Evolutionary conservation across 768 basidiomycete genomes (phyloP).

Genomic region (Psilocybe azurescens): DNA sequence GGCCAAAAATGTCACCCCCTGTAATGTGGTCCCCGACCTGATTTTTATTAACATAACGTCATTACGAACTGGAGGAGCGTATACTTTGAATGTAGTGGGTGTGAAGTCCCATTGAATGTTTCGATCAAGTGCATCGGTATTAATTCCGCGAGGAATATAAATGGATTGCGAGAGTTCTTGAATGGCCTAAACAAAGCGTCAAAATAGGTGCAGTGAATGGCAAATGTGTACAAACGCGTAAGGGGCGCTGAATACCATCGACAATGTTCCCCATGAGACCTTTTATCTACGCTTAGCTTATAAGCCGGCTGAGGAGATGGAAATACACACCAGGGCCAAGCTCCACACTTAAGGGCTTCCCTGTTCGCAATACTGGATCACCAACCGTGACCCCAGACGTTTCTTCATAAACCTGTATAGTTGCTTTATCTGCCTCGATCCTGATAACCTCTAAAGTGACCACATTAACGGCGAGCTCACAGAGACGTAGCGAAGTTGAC

Average conservation of each 20-base stretch:
- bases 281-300: slow-evolving; percentile 31
- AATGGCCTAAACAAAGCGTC: slow-evolving; percentile 61
- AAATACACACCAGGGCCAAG: slow-evolving; percentile 82
- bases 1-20: slow-evolving; percentile 95
- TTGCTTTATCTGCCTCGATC: slow-evolving; percentile 97
- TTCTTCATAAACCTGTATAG: slow-evolving; percentile 99
- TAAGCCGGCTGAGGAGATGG: slow-evolving; percentile 22
- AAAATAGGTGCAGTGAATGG: slow-evolving; percentile 13
- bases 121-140: slow-evolving; percentile 93
- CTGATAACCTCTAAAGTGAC: slow-evolving; percentile 88
- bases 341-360: slow-evolving; percentile 97
- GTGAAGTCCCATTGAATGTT: slow-evolving; percentile 94
- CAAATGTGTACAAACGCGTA: slow-evolving; percentile 61
- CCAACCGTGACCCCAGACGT: slow-evolving; percentile 99
- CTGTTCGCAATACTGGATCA: slow-evolving; percentile 96
- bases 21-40: slow-evolving; percentile 97
- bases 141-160: slow-evolving; percentile 99
- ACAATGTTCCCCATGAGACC: slow-evolving; percentile 99
- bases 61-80: slow-evolving; percentile 6
- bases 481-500: slow-evolving; percentile 22
- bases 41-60: slow-evolving; percentile 6
- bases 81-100: slow-evolving; percentile 78
- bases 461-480: slow-evolving; percentile 7
- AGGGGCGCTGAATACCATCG: slow-evolving; percentile 94
- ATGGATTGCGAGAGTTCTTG: slow-evolving; percentile 98